These are phyloP conservation scores for Nosema muscidifuracis DNA, from an alignment of 371 early-diverging fungal genomes.

Conservation along the genomic window DNA sequence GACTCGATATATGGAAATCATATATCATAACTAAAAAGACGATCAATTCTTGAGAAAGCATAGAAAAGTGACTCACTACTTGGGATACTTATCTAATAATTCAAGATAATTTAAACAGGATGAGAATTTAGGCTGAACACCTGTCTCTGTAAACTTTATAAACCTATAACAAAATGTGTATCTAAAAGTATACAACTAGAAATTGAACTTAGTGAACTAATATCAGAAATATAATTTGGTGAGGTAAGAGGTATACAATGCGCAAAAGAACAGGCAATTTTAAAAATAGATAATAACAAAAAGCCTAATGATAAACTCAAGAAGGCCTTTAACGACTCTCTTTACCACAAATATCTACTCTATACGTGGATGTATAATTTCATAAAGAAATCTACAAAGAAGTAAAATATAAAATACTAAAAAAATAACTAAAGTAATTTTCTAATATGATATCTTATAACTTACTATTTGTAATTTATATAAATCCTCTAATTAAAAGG, in stretches of 20 bases:
- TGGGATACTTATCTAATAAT: too few species aligned
- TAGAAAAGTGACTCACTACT: too few species aligned
- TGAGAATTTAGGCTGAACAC: neutral
- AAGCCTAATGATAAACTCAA: neutral
- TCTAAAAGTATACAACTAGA: neutral
- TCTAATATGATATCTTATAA: neutral
- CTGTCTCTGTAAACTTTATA: conserved; percentile 8
- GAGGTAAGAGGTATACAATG: conserved; percentile 11
- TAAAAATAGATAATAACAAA: conserved; percentile 6
- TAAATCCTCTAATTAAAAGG: too few species aligned
- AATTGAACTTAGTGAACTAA: neutral
- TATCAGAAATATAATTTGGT: conserved; percentile 22
- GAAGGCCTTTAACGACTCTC: neutral
- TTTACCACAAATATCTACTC: neutral
- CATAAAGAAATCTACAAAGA: neutral
- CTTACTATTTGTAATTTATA: neutral
- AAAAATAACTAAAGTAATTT: neutral
- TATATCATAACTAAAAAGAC: too few species aligned
- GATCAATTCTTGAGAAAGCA: too few species aligned
- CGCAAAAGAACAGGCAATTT: conserved; percentile 21
- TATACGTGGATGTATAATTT: neutral
- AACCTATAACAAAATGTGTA: conserved; percentile 28
- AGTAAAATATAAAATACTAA: neutral
- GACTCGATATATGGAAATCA: too few species aligned
- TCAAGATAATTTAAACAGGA: too few species aligned